Evolutionary conservation across 148 eudicot species (phyloP), one percentile per base, ranked within the genome.

Genomic region (Vaccinium myrtillus): DNA sequence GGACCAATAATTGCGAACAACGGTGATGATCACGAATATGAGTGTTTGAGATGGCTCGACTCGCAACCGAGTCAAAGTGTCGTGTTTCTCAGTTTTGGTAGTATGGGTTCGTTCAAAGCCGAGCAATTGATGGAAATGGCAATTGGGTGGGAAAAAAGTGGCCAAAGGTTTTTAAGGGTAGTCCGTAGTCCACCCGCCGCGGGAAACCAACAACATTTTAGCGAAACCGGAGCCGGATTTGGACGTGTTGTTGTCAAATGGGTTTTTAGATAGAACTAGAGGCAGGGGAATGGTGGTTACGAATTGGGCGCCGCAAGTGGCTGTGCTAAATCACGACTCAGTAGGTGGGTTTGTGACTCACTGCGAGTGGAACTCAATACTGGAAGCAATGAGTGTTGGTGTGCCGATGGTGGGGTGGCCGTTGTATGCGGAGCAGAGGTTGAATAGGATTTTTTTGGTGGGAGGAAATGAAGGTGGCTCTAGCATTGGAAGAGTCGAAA

Each of bases 351-450:
- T 88, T 11, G 87, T 87, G 65, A 81, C 80, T 48, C 87, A 85
- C 78, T 85, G 87, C 0, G 84, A 91, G 8, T 90, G 92, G 92
- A 91, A 91, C 87, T 90, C 92, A 67, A 75, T 79, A 63, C 46
- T 90, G 49, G 92, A 90, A 82, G 90, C 88, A 0, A 78, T 90
- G 1, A 53, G 58, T 36, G 87, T 82, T 2, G 92, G 90, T 8
- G 89, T 88, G 55, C 91, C 93, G 2, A 81, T 91, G 84, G 85
- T 91, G 46, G 90, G 87, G 0, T 91, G 93, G 90, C 93, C 91
- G 5, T 61, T 91, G 10, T 90, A 91, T 23, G 91, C 92, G 1
- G 92, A 90, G 46, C 93, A 90, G 75, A 88, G 85, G 76, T 65
- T 90, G 18, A 91, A 90, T 54, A 88, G 75, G 87, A 84, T 90